Conservation (phyloP, 129 eudicot species). For the Daucus carota region DNA sequence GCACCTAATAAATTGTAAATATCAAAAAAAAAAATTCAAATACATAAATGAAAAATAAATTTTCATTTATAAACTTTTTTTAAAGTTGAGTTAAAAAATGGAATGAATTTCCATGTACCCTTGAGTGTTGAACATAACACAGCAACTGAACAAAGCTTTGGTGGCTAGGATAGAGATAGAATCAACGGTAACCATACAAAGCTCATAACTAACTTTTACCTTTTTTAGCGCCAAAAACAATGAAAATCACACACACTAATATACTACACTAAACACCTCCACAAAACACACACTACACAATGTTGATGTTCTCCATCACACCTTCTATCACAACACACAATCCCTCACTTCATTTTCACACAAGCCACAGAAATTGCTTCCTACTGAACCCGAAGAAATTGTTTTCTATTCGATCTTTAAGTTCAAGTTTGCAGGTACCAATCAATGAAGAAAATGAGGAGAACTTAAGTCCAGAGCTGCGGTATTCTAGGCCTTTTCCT, state of each 20-base stretch:
- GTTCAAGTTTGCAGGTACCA: constrained; percentile 35
- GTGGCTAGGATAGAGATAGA: background rate
- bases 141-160: background rate
- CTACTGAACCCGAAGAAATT: constrained; percentile 13
- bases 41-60: too few species aligned
- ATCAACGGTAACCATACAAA: constrained; percentile 37
- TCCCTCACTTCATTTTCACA: constrained; percentile 6
- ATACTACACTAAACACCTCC: background rate
- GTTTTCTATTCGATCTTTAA: constrained; percentile 29
- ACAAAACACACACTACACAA: constrained; percentile 13
- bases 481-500: constrained; percentile 28
- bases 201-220: constrained; percentile 9
- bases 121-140: too few species aligned
- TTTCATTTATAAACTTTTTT: too few species aligned
- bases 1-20: too few species aligned
- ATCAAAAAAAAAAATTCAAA: too few species aligned
- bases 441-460: constrained; percentile 23
- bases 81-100: too few species aligned
- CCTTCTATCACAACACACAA: constrained; percentile 20
- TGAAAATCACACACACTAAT: background rate
- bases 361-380: background rate
- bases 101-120: background rate
- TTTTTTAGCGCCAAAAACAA: constrained; percentile 20
- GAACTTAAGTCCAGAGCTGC: constrained; percentile 17
- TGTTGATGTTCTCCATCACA: constrained; percentile 26